Evolutionary conservation across 2,329 filamentous ascomycete genomes (phyloP).

Genomic region (Biscogniauxia mediterranea): DNA sequence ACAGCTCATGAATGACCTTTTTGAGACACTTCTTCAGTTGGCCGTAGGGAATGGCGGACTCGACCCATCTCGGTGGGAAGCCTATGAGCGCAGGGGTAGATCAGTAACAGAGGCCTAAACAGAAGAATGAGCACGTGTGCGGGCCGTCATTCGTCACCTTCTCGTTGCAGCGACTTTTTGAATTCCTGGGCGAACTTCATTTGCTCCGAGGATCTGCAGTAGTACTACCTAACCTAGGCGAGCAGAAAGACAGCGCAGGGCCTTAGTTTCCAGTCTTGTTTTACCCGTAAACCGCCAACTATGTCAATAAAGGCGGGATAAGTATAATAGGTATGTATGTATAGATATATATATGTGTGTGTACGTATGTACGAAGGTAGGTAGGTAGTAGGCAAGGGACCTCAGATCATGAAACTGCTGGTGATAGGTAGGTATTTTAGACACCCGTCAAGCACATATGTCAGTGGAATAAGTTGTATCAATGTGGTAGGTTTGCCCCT

Average conservation of each 20-base stretch:
- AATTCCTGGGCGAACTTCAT: constrained; percentile 91
- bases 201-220: background rate
- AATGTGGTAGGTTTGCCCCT: no score
- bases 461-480: no score
- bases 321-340: constrained; percentile 1
- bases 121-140: constrained; percentile 3
- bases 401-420: no score
- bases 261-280: background rate
- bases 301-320: background rate
- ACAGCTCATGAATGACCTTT: constrained; percentile 70
- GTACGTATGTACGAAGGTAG: background rate
- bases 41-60: constrained; percentile 77
- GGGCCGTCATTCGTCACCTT: constrained; percentile 39
- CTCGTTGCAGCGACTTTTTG: constrained; percentile 64
- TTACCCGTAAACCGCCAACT: background rate
- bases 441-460: no score
- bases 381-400: no score
- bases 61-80: constrained; percentile 71
- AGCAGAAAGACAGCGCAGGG: background rate
- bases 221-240: background rate
- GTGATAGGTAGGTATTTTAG: no score
- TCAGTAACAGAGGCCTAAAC: background rate
- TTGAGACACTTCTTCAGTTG: constrained; percentile 89
- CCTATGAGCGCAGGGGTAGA: constrained; percentile 37
- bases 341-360: no score